Percentiles rank a stretch among this genome's conserved stretches.
These are phyloP conservation scores for Backusella tuberculispora DNA, from an alignment of 192 early-diverging fungal genomes.

Conservation along the genomic window DNA sequence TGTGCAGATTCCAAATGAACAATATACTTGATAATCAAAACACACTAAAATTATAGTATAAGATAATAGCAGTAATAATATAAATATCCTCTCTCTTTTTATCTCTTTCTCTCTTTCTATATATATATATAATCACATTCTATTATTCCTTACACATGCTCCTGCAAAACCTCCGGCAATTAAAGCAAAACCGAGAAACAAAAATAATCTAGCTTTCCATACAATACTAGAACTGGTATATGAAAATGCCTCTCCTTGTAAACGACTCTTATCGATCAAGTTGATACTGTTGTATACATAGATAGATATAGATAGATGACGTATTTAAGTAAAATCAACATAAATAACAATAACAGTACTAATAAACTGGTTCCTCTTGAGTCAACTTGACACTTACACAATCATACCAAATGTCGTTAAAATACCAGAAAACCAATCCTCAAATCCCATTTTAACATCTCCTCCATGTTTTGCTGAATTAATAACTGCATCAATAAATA, in stretches of 20 bases:
- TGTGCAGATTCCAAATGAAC: slow-evolving; percentile 22
- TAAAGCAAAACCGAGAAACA: slow-evolving; percentile 64
- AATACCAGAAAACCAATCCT: slow-evolving; percentile 64
- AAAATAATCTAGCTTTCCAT: slow-evolving; percentile 53
- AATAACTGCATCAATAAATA: slow-evolving; percentile 61
- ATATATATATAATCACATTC: no score
- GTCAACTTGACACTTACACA: slow-evolving; percentile 46
- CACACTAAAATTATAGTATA: slow-evolving; percentile 66
- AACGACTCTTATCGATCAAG: slow-evolving; percentile 53
- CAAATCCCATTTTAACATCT: slow-evolving; percentile 48
- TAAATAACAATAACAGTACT: neutral
- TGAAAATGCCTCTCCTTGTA: slow-evolving; percentile 50
- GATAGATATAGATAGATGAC: neutral
- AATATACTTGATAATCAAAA: slow-evolving; percentile 25
- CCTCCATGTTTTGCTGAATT: slow-evolving; percentile 35
- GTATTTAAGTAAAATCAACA: neutral
- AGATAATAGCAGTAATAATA: slow-evolving; percentile 27
- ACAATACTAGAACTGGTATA: slow-evolving; percentile 45
- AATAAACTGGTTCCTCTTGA: neutral
- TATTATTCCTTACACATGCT: slow-evolving; percentile 55
- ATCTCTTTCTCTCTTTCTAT: no score
- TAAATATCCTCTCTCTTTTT: no score
- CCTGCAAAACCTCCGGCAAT: slow-evolving; percentile 65
- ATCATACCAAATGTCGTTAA: slow-evolving; percentile 61
- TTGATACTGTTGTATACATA: slow-evolving; percentile 45